Conservation (phyloP, 495 filamentous ascomycete genomes). For the Penicillium tannophilum region DNA sequence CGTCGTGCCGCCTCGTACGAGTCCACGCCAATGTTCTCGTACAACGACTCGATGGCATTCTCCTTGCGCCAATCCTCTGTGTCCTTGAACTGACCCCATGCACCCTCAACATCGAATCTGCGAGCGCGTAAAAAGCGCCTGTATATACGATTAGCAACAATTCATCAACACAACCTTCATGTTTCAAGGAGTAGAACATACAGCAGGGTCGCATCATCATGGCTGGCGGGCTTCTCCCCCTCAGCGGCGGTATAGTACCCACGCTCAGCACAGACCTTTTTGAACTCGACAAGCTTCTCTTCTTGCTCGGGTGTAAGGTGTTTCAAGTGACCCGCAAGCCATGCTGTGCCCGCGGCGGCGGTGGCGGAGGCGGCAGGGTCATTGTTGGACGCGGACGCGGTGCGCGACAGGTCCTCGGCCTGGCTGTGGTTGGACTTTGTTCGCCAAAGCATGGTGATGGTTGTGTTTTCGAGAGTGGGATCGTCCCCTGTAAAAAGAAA, state of each 20-base stretch:
- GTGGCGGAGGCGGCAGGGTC: constrained; percentile 44
- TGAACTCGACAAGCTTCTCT: constrained; percentile 66
- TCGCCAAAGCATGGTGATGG: constrained; percentile 37
- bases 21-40: constrained; percentile 76
- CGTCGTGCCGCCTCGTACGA: constrained; percentile 77
- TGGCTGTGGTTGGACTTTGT: constrained; percentile 39
- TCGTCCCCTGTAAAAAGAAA: neutral
- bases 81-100: constrained; percentile 81
- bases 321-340: constrained; percentile 67
- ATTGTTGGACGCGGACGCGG: constrained; percentile 37
- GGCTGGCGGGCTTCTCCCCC: constrained; percentile 51
- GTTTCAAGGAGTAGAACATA: constrained; percentile 42
- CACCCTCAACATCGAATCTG: constrained; percentile 69
- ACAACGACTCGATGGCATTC: constrained; percentile 72
- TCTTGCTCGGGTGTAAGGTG: constrained; percentile 72
- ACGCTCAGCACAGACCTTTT: constrained; percentile 61
- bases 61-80: constrained; percentile 86
- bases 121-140: constrained; percentile 82
- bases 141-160: constrained; percentile 10
- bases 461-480: neutral
- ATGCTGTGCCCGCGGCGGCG: constrained; percentile 44
- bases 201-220: constrained; percentile 83
- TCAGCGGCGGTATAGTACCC: constrained; percentile 63
- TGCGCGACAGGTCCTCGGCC: constrained; percentile 24
- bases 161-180: neutral